phyloP scores from a whole-genome alignment of 306 rosid genomes.

The Inga oerstediana region DNA sequence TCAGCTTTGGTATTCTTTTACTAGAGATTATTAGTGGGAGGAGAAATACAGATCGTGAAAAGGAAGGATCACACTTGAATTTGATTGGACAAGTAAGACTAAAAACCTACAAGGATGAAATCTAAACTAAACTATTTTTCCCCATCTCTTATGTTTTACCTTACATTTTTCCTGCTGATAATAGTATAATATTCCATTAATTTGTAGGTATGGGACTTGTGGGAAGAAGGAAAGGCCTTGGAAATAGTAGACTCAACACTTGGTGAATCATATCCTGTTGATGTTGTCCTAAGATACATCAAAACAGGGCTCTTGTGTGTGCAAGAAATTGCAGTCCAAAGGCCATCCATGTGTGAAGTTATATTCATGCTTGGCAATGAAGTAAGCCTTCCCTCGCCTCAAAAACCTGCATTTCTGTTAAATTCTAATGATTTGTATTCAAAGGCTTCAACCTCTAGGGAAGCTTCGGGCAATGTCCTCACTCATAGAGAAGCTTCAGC shows the following conservation, averaged over 20 bases:
- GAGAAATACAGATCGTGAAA: background rate
- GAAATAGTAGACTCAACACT: constrained; percentile 20
- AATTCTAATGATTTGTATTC: background rate
- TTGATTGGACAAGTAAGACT: constrained; percentile 8
- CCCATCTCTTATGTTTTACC: background rate
- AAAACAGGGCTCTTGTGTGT: background rate
- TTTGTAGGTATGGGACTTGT: constrained; percentile 53
- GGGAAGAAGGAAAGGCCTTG: constrained; percentile 40
- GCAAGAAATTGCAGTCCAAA: background rate
- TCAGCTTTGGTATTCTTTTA: constrained; percentile 29
- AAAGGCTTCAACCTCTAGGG: constrained; percentile 2
- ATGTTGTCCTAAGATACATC: background rate
- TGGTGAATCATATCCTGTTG: background rate
- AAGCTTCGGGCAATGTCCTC: constrained; percentile 36
- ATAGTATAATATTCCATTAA: background rate
- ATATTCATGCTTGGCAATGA: background rate
- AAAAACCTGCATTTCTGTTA: constrained; percentile 43
- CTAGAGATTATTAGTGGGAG: constrained; percentile 17
- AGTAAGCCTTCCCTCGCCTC: constrained; percentile 43
- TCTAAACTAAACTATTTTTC: background rate
- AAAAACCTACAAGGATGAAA: background rate
- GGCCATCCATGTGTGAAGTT: background rate
- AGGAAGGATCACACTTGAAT: background rate
- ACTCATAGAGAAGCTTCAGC: constrained; percentile 30
- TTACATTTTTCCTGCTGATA: background rate